Conservation (phyloP, 1,139 yeast species). For the Nadsonia starkeyi-henricii region DNA sequence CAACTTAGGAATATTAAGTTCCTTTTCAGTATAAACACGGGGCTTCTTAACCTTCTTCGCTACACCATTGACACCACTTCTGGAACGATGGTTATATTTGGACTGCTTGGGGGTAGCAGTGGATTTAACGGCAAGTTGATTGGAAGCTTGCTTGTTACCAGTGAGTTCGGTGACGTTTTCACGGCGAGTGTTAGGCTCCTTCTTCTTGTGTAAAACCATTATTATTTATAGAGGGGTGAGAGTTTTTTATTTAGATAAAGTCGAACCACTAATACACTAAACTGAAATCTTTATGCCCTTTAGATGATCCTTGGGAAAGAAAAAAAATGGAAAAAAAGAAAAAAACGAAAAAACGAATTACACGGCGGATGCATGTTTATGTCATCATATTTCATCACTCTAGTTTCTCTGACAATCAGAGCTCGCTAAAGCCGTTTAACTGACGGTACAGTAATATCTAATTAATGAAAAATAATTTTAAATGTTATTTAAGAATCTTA, state of each 20-base stretch:
- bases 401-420: too few species aligned
- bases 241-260: neutral
- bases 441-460: too few species aligned
- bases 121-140: neutral
- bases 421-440: too few species aligned
- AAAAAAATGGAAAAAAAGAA: neutral
- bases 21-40: slow-evolving; percentile 56
- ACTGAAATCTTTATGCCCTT: too few species aligned
- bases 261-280: too few species aligned
- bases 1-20: slow-evolving; percentile 60
- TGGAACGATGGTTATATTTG: neutral
- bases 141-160: slow-evolving; percentile 17
- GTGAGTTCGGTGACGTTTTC: neutral
- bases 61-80: neutral
- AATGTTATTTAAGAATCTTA: too few species aligned
- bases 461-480: too few species aligned
- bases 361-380: neutral
- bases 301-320: neutral
- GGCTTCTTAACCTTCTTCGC: slow-evolving; percentile 30
- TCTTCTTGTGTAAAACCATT: neutral
- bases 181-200: neutral
- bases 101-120: neutral
- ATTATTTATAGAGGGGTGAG: neutral
- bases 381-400: neutral
- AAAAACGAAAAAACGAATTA: neutral